A percentile compares a stretch with the other conserved stretches of the same genome.
These are phyloP conservation scores for Phytophthora brassicae DNA, from an alignment of 352 stramenopile genomes.

Conservation along the genomic window DNA sequence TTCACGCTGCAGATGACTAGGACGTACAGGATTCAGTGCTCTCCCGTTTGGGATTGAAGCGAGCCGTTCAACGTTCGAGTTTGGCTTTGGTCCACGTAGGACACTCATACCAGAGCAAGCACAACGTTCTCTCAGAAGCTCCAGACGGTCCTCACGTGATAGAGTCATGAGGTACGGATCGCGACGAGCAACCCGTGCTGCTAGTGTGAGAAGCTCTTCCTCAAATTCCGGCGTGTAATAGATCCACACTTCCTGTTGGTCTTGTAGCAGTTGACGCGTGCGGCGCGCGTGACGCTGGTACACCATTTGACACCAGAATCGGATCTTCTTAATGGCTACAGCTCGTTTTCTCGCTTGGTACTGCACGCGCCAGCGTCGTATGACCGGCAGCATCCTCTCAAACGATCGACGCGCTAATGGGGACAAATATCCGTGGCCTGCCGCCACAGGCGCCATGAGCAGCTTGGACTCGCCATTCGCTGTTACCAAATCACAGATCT, in stretches of 20 bases:
- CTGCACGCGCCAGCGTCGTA: conserved; percentile 57
- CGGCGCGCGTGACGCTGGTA: conserved; percentile 63
- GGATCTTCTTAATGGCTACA: conserved; percentile 75
- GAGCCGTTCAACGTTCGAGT: conserved; percentile 27
- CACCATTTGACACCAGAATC: conserved; percentile 78
- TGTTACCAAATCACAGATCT: conserved; percentile 56
- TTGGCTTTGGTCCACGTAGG: conserved; percentile 44
- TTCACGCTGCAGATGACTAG: conserved; percentile 11
- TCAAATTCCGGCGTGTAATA: conserved; percentile 72
- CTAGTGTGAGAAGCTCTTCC: conserved; percentile 54
- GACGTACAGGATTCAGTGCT: background rate
- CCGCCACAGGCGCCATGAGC: conserved; percentile 36
- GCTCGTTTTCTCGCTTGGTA: conserved; percentile 60
- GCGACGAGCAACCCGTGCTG: conserved; percentile 46
- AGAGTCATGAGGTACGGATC: conserved; percentile 71
- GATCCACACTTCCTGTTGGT: conserved; percentile 71
- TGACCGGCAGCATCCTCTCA: conserved; percentile 47
- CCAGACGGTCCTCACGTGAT: conserved; percentile 40
- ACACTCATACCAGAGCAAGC: conserved; percentile 58
- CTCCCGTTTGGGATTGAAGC: conserved; percentile 13
- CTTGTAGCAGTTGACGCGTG: conserved; percentile 47
- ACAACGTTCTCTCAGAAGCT: conserved; percentile 53
- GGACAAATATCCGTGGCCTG: conserved; percentile 28
- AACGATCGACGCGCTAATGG: conserved; percentile 44
- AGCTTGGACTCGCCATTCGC: conserved; percentile 49